A percentile compares a stretch with the other conserved stretches of the same genome.
Conservation (phyloP, 2,329 filamentous ascomycete species). For the Ascochyta pisi region DNA sequence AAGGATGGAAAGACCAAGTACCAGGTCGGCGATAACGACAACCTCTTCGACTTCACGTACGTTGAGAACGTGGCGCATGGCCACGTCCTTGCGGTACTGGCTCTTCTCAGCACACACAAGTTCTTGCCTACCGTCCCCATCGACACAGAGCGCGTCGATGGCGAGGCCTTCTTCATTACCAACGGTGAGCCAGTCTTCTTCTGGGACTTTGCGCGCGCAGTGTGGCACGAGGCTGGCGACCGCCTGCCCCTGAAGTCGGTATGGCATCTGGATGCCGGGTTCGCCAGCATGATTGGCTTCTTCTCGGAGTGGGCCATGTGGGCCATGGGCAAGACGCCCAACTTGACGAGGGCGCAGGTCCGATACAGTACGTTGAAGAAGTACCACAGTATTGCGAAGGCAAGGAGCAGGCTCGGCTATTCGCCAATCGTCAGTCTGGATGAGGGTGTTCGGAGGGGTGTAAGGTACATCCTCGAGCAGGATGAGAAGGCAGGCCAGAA, state of each 20-base stretch:
- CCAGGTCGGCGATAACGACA: conserved; percentile 60
- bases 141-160: conserved; percentile 56
- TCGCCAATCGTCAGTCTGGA: conserved; percentile 69
- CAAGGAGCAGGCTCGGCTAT: conserved; percentile 73
- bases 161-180: conserved; percentile 60
- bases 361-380: conserved; percentile 76
- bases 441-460: conserved; percentile 63
- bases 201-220: conserved; percentile 58
- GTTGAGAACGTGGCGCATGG: conserved; percentile 60
- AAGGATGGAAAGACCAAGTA: conserved; percentile 57
- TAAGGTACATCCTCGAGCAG: conserved; percentile 50
- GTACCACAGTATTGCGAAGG: conserved; percentile 80
- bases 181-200: conserved; percentile 59
- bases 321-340: conserved; percentile 54
- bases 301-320: conserved; percentile 56
- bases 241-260: conserved; percentile 47
- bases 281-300: conserved; percentile 52
- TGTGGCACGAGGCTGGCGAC: conserved; percentile 55
- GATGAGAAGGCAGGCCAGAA: conserved; percentile 41
- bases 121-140: conserved; percentile 49
- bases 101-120: conserved; percentile 55
- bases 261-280: conserved; percentile 53
- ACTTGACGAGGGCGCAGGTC: conserved; percentile 57
- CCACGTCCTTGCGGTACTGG: conserved; percentile 58
- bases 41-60: conserved; percentile 63